These are phyloP conservation scores for Fusarium liriodendri DNA, from an alignment of 2,329 filamentous ascomycete genomes.

Conservation along the genomic window DNA sequence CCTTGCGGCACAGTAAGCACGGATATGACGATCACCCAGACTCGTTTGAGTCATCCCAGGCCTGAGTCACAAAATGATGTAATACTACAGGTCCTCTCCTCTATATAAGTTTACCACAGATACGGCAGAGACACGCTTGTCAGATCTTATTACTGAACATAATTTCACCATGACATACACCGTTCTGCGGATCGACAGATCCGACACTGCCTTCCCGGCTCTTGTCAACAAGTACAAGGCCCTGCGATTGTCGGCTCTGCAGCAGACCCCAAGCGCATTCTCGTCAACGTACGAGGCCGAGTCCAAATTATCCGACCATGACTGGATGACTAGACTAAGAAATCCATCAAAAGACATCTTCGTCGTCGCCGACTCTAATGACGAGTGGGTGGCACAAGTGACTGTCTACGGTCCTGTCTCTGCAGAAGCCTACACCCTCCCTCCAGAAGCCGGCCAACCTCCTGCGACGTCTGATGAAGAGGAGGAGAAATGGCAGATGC, in stretches of 20 bases:
- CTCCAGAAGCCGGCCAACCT: not conserved
- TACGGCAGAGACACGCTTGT: not conserved
- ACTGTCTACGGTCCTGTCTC: not conserved
- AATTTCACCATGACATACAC: not conserved
- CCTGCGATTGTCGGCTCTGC: not conserved
- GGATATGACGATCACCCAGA: not conserved
- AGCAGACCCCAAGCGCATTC: not conserved
- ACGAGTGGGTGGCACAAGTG: not conserved
- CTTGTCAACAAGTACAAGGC: not conserved
- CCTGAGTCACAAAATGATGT: not conserved
- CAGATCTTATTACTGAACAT: not conserved
- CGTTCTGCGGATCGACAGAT: not conserved
- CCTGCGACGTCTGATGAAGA: not conserved
- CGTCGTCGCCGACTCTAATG: not conserved
- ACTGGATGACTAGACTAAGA: not conserved
- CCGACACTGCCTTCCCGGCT: not conserved
- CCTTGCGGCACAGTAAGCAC: not conserved
- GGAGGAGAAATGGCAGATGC: not conserved
- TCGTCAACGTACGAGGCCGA: not conserved
- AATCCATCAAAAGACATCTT: not conserved
- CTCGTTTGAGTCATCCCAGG: not conserved
- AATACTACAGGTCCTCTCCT: not conserved
- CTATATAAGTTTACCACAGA: not conserved
- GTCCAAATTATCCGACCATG: not conserved
- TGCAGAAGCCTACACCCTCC: not conserved